Conservation (phyloP, 768 basidiomycete genomes). For the Russula sp. region DNA sequence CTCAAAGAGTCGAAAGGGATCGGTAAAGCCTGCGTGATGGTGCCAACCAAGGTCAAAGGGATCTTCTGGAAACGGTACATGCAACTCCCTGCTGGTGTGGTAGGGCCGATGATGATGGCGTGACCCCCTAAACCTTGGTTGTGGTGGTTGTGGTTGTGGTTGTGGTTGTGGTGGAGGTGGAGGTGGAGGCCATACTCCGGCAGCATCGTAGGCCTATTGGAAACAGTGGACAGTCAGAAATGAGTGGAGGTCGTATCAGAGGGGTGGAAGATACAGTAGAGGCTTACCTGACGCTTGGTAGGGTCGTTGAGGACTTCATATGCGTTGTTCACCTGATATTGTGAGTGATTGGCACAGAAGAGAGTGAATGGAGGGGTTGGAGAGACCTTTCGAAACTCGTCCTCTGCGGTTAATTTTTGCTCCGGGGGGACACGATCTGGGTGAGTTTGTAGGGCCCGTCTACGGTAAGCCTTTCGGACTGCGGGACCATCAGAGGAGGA, state of each 20-base stretch:
- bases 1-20: conserved; percentile 72
- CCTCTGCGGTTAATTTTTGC: conserved; percentile 57
- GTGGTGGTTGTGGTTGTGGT: conserved; percentile 36
- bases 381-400: conserved; percentile 44
- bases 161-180: too few relatives aligned
- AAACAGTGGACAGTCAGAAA: conserved; percentile 1
- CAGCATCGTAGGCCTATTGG: conserved; percentile 53
- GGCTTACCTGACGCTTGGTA: conserved; percentile 48
- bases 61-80: conserved; percentile 4
- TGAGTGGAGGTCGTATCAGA: not conserved
- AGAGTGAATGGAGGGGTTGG: conserved; percentile 17
- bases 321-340: conserved; percentile 60
- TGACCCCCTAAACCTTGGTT: conserved; percentile 12
- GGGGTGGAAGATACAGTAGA: not conserved
- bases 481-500: not conserved
- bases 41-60: conserved; percentile 33
- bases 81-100: conserved; percentile 7
- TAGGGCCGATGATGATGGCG: conserved; percentile 15
- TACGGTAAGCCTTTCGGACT: conserved; percentile 80
- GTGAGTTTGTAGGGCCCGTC: conserved; percentile 64
- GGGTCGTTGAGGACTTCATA: conserved; percentile 68
- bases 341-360: conserved; percentile 11
- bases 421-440: conserved; percentile 62
- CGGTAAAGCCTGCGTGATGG: conserved; percentile 50
- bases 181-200: conserved; percentile 58